Conservation (phyloP, 1,139 yeast species). For the Debaryomyces nepalensis region DNA sequence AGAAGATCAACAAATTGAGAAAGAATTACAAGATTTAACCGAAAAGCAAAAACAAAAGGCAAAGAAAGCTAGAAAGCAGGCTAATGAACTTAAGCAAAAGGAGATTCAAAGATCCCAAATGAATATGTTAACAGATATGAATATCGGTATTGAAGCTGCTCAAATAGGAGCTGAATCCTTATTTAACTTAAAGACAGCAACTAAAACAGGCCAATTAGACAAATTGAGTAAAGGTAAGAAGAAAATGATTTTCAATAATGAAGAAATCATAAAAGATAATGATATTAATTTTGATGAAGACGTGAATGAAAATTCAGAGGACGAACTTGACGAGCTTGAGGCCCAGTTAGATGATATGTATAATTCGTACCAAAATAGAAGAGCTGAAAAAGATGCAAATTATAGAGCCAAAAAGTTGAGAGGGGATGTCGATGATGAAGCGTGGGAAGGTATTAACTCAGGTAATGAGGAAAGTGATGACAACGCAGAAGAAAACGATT, state of each 20-base stretch:
- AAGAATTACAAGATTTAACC: conserved; percentile 75
- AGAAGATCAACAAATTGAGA: conserved; percentile 89
- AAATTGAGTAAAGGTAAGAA: conserved; percentile 80
- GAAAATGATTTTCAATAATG: conserved; percentile 69
- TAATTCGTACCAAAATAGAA: conserved; percentile 68
- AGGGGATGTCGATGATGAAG: conserved; percentile 78
- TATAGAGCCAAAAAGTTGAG: conserved; percentile 80
- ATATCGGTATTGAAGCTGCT: conserved; percentile 94
- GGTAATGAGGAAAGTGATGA: conserved; percentile 44
- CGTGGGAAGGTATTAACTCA: conserved; percentile 83
- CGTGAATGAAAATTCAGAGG: conserved; percentile 51
- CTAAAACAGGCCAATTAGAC: conserved; percentile 79
- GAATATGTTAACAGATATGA: conserved; percentile 94
- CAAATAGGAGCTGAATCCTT: conserved; percentile 76
- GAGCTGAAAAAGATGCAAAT: conserved; percentile 79
- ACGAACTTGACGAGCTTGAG: conserved; percentile 73
- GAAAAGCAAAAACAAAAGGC: conserved; percentile 70
- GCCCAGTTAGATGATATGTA: conserved; percentile 85
- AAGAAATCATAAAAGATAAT: conserved; percentile 56
- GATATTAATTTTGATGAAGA: conserved; percentile 57
- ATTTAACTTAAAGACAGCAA: conserved; percentile 81
- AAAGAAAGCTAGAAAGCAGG: conserved; percentile 80
- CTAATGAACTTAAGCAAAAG: conserved; percentile 83
- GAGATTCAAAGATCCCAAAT: conserved; percentile 92
- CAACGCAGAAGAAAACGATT: conserved; percentile 47